Evolutionary conservation across 1,284 basidiomycete genomes (phyloP).

Genomic region (Leucoagaricus sp.): DNA sequence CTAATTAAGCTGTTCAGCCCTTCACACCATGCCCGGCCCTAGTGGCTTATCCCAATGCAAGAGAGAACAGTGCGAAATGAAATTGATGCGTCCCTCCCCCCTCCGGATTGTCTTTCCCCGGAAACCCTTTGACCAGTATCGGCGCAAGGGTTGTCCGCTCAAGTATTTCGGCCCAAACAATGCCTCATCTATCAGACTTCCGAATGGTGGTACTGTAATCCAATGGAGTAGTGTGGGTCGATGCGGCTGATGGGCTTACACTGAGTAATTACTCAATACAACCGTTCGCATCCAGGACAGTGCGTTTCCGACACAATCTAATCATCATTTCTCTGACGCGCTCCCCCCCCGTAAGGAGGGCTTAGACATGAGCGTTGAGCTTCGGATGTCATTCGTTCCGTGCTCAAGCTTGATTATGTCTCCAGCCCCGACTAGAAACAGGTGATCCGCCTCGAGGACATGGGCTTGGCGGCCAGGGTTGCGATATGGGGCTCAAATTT

Average conservation of each 20-base stretch:
- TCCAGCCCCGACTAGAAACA: not conserved
- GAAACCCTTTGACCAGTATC: not conserved
- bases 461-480: not conserved
- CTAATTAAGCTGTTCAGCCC: too few relatives aligned
- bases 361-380: not conserved
- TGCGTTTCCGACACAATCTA: too few relatives aligned
- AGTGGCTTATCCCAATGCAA: not conserved
- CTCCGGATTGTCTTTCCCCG: not conserved
- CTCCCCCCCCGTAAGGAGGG: too few relatives aligned
- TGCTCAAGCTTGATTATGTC: not conserved
- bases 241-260: too few relatives aligned
- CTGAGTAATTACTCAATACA: too few relatives aligned
- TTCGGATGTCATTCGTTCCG: not conserved
- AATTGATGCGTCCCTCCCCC: too few relatives aligned
- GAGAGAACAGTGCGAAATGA: not conserved
- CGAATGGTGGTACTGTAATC: not conserved
- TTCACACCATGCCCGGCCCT: too few relatives aligned
- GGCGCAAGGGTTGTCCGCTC: not conserved
- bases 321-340: too few relatives aligned
- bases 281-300: too few relatives aligned
- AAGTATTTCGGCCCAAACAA: not conserved
- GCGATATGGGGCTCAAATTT: too few relatives aligned
- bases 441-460: not conserved
- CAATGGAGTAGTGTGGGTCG: too few relatives aligned
- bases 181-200: not conserved